Conservation (phyloP, 345 rosid species). For the Rhodamnia rubescens region DNA sequence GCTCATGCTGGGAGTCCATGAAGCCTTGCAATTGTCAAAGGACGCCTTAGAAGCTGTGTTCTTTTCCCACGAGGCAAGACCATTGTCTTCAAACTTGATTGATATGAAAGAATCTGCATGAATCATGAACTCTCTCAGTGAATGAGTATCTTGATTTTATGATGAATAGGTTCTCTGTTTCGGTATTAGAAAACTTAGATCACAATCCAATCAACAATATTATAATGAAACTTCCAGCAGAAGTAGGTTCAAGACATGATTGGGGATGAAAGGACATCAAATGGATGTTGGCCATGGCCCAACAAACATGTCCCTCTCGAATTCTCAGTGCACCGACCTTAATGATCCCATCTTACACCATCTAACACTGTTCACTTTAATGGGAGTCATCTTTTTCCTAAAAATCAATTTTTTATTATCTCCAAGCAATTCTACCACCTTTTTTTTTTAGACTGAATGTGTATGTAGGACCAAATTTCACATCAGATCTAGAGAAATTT, state of each 20-base stretch:
- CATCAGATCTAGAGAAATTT: background rate
- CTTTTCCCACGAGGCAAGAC: conserved; percentile 84
- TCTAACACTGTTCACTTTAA: background rate
- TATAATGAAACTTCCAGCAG: background rate
- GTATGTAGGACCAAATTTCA: background rate
- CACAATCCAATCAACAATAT: background rate
- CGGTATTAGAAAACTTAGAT: background rate
- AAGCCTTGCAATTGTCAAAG: conserved; percentile 32
- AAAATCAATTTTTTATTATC: background rate
- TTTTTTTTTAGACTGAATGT: background rate
- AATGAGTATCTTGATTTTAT: background rate
- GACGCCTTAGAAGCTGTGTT: conserved; percentile 40
- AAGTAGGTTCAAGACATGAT: background rate
- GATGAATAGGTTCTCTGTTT: background rate
- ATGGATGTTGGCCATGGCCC: conserved; percentile 1
- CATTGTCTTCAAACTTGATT: conserved; percentile 79
- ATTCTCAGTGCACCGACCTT: background rate
- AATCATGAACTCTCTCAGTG: background rate
- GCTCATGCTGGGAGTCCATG: conserved; percentile 18
- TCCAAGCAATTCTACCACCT: background rate
- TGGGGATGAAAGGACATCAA: background rate
- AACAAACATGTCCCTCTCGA: background rate
- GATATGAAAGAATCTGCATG: conserved; percentile 86
- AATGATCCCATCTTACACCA: background rate
- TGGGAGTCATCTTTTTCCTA: background rate